Conservation (phyloP, 2,329 filamentous ascomycete genomes). For the Berkeleyomyces basicola region DNA sequence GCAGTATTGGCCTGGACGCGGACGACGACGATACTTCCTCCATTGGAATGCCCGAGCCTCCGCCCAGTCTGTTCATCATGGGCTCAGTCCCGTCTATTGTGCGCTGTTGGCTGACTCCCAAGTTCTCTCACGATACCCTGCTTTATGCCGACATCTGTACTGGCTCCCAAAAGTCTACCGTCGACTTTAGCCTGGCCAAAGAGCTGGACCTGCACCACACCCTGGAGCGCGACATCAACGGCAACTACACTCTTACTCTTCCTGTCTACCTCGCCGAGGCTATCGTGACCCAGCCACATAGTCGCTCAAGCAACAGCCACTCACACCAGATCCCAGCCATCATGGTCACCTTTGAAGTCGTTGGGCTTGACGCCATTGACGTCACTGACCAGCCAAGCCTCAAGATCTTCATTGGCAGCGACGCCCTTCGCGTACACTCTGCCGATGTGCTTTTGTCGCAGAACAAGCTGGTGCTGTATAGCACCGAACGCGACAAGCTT, state of each 20-base stretch:
- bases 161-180: conserved; percentile 73
- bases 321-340: conserved; percentile 60
- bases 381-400: conserved; percentile 26
- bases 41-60: conserved; percentile 54
- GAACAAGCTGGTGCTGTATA: conserved; percentile 73
- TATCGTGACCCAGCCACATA: conserved; percentile 58
- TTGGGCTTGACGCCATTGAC: conserved; percentile 37
- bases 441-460: conserved; percentile 86
- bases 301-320: conserved; percentile 49
- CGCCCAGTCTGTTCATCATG: conserved; percentile 69
- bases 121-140: conserved; percentile 77
- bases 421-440: conserved; percentile 68
- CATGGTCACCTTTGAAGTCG: conserved; percentile 60
- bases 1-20: conserved; percentile 72
- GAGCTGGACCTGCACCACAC: conserved; percentile 55
- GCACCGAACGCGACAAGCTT: conserved; percentile 71
- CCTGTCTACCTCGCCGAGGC: conserved; percentile 85
- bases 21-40: conserved; percentile 50
- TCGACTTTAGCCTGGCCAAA: conserved; percentile 58
- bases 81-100: conserved; percentile 88
- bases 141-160: conserved; percentile 87
- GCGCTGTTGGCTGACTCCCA: conserved; percentile 82
- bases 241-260: conserved; percentile 52
- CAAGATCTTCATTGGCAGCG: conserved; percentile 79
- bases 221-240: conserved; percentile 48